A percentile compares a stretch with the other conserved stretches of the same genome.
Evolutionary conservation across 2,329 filamentous ascomycete species (phyloP).

Genomic region (Intubia oerlemansii): DNA sequence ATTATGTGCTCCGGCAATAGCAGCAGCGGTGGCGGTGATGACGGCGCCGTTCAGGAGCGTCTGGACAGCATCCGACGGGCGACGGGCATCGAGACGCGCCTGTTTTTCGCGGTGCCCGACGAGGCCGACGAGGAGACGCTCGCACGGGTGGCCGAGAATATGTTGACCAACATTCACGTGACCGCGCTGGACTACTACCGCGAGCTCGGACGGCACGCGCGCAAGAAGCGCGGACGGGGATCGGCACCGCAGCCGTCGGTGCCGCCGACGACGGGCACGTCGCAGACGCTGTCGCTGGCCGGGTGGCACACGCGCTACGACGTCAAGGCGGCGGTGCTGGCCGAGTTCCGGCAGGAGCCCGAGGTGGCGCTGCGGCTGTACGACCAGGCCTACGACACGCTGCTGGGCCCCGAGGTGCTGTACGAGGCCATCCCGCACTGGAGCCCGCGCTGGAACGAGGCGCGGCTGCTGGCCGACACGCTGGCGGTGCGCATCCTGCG

Average conservation of each 20-base stretch:
- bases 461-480: conserved; percentile 66
- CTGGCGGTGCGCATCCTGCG: conserved; percentile 64
- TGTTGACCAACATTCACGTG: conserved; percentile 52
- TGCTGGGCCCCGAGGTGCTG: conserved; percentile 67
- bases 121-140: conserved; percentile 40
- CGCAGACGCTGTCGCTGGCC: conserved; percentile 61
- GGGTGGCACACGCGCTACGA: conserved; percentile 93
- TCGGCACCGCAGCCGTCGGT: conserved; percentile 60
- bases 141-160: conserved; percentile 48
- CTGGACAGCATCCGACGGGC: conserved; percentile 59
- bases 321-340: conserved; percentile 77
- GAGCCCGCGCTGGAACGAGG: conserved; percentile 81
- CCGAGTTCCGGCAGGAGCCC: conserved; percentile 85
- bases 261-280: conserved; percentile 65
- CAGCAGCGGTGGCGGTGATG: too few species aligned
- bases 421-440: conserved; percentile 66
- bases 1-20: too few species aligned
- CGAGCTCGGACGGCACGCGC: conserved; percentile 77
- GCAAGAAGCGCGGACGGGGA: conserved; percentile 69
- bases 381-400: conserved; percentile 64
- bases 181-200: conserved; percentile 76
- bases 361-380: conserved; percentile 72
- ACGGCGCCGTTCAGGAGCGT: conserved; percentile 32
- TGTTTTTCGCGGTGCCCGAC: conserved; percentile 65
- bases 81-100: conserved; percentile 64